Base-by-base conservation (phyloP, 805 yeast species). In the Starmerella tilneyi region DNA sequence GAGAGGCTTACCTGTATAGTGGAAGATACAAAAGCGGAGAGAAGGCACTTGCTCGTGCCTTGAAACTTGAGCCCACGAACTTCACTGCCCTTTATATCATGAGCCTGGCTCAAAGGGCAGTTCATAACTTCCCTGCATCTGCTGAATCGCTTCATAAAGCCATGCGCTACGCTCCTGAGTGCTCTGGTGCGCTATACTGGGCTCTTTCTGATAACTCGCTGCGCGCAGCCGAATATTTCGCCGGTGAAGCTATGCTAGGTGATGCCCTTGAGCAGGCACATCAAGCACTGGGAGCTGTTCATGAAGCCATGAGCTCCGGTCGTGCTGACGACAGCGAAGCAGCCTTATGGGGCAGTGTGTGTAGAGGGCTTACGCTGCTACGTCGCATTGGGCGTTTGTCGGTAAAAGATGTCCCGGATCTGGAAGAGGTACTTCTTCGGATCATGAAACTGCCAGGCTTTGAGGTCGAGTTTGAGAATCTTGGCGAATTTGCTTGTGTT, bases 1-100 rank as follows among this genome's bases (percentile, higher is more conserved):
- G 98, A n/a, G 97, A 92, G 60, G 89, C 96, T 0, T 92, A 92
- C 61, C 68, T 73, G 44, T 74, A 78, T 21, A 76, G 92, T 61
- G 98, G 98, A 2, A 71, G 95, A 49, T 67, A 80, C 35, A 88
- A 84, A 45, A 94, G 97, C 2, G 84, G 95, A 0, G 69, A 74
- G 9, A 86, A 83, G 61, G 96, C 92, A 1, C 82, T 86, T 55
- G 69, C 67, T 24, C 78, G 77, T 47, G 84, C 88, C 0, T 56
- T 76, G 36, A 69, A 69, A 30, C 53, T 81, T 5, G 73, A 75
- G 26, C 70, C 74, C 0, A 62, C 64, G 1, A 72, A 75, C 42
- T 76, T 84, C 79, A 71, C 75, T 40, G 79, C 83, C 0, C 63
- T 65, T 31, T 84, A 81, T 57, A 70, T 83, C 61, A 65, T 82